These are phyloP conservation scores for Emericellopsis cladophorae DNA, from an alignment of 2,329 filamentous ascomycete genomes.

Conservation along the genomic window DNA sequence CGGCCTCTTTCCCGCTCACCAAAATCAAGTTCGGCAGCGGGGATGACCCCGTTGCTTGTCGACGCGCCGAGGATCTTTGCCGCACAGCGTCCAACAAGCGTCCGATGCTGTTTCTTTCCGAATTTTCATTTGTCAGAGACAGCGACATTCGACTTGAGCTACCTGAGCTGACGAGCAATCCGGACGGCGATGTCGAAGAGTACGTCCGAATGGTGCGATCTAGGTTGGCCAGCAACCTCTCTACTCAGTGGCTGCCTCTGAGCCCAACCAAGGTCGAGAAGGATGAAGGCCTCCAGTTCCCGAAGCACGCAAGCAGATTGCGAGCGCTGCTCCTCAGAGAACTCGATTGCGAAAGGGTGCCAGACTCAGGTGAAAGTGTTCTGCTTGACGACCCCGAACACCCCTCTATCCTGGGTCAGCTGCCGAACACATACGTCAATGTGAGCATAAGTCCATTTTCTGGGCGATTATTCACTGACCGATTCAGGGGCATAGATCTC, in stretches of 20 bases:
- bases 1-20: neutral
- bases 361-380: neutral
- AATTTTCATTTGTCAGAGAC: neutral
- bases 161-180: slow-evolving; percentile 11
- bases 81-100: neutral
- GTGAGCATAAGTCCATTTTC: no score
- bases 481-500: no score
- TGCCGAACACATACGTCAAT: no score
- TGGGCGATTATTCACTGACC: no score
- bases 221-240: slow-evolving; percentile 9
- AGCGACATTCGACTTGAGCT: slow-evolving; percentile 8
- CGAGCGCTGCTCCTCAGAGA: slow-evolving; percentile 12
- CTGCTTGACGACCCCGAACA: neutral
- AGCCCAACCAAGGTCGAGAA: slow-evolving; percentile 7
- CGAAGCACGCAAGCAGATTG: slow-evolving; percentile 8
- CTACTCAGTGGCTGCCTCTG: slow-evolving; percentile 17
- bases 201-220: slow-evolving; percentile 7
- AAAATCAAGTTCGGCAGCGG: neutral
- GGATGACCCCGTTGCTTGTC: neutral
- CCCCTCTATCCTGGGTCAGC: no score
- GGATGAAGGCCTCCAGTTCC: slow-evolving; percentile 15
- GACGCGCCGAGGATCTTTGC: neutral
- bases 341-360: slow-evolving; percentile 10
- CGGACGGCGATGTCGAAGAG: slow-evolving; percentile 9
- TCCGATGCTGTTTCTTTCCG: neutral